Conservation (phyloP, 768 basidiomycete genomes). For the Kwoniella sp. region DNA sequence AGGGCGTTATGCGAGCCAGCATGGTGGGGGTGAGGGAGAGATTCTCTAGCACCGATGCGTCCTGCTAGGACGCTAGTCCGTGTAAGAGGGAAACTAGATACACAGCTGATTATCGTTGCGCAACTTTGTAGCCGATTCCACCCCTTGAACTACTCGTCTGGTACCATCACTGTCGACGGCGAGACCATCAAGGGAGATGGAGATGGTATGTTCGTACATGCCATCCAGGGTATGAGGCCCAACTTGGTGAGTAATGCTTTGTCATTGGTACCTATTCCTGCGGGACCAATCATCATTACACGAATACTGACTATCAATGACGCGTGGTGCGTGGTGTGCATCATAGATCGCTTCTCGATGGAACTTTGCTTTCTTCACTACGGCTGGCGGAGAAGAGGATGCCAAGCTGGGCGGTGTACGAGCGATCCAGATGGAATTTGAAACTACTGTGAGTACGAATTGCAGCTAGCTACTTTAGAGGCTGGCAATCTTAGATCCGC, state of each 20-base stretch:
- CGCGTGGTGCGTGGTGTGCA: too few relatives aligned
- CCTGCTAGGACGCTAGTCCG: too few relatives aligned
- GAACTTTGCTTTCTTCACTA: slow-evolving; percentile 95
- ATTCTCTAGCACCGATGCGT: too few relatives aligned
- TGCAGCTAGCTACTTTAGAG: neutral
- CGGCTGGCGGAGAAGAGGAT: slow-evolving; percentile 59
- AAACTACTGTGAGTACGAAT: slow-evolving; percentile 62
- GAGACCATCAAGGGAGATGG: slow-evolving; percentile 58
- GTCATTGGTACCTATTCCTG: too few relatives aligned
- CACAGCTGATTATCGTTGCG: neutral
- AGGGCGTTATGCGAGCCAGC: neutral
- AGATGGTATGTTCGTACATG: slow-evolving; percentile 77
- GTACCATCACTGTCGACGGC: slow-evolving; percentile 70
- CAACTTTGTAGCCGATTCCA: slow-evolving; percentile 67
- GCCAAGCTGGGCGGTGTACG: slow-evolving; percentile 66
- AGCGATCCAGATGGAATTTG: slow-evolving; percentile 94
- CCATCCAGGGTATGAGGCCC: slow-evolving; percentile 97
- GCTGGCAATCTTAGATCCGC: too few relatives aligned
- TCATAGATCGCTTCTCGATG: slow-evolving; percentile 80
- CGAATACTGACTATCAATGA: neutral
- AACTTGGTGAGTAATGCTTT: slow-evolving; percentile 63
- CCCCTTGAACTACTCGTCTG: slow-evolving; percentile 68
- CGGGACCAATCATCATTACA: too few relatives aligned
- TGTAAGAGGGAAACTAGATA: neutral
- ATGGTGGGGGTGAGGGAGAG: too few relatives aligned